phyloP scores from a whole-genome alignment of 2,329 filamentous ascomycete species.

The Fusarium xyrophilum region DNA sequence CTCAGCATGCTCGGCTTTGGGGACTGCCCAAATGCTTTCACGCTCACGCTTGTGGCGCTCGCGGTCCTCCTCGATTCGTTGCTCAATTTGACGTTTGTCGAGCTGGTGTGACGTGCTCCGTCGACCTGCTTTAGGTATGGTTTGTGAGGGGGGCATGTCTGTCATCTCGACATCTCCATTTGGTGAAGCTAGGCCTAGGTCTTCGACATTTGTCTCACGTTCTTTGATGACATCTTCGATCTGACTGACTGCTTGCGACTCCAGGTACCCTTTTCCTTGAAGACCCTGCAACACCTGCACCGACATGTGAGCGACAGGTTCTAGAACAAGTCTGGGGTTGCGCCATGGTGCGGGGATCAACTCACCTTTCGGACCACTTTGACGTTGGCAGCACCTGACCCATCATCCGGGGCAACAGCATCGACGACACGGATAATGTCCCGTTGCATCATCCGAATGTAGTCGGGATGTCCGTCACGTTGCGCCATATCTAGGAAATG shows the following conservation, averaged over 20 bases:
- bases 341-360: neutral
- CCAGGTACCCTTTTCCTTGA: slow-evolving; percentile 73
- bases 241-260: slow-evolving; percentile 75
- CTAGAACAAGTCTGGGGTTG: neutral
- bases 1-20: slow-evolving; percentile 68
- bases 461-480: slow-evolving; percentile 77
- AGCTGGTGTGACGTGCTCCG: slow-evolving; percentile 53
- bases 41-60: slow-evolving; percentile 91
- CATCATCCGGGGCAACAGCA: slow-evolving; percentile 85
- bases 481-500: slow-evolving; percentile 87
- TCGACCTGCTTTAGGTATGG: slow-evolving; percentile 47
- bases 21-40: slow-evolving; percentile 92
- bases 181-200: slow-evolving; percentile 61
- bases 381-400: slow-evolving; percentile 89
- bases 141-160: slow-evolving; percentile 52
- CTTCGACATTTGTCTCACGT: slow-evolving; percentile 70
- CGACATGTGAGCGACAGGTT: slow-evolving; percentile 19
- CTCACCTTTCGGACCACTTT: slow-evolving; percentile 85
- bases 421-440: slow-evolving; percentile 93
- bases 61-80: slow-evolving; percentile 94
- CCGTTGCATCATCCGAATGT: slow-evolving; percentile 91
- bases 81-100: slow-evolving; percentile 90
- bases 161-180: slow-evolving; percentile 51
- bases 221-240: slow-evolving; percentile 85
- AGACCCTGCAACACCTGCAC: slow-evolving; percentile 71